Evolutionary conservation across 495 filamentous ascomycete species (phyloP).

Genomic region (Astrothelium subdiscretum): DNA sequence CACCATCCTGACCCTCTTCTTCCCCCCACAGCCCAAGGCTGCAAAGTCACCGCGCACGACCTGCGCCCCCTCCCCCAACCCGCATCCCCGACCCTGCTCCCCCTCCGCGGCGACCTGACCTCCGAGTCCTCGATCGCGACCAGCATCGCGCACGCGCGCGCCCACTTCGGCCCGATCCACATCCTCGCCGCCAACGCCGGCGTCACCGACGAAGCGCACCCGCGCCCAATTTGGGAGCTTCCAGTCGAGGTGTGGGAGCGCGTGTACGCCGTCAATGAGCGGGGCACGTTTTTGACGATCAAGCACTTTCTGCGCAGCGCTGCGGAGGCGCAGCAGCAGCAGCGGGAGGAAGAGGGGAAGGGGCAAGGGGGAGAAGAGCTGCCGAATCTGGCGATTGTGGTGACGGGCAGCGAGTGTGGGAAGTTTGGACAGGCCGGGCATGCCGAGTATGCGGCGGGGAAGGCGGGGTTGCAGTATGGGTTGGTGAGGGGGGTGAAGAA

Average conservation of each 20-base stretch:
- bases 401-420: conserved; percentile 41
- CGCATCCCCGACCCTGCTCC: conserved; percentile 22
- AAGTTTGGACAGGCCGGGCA: conserved; percentile 42
- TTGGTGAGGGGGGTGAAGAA: conserved; percentile 42
- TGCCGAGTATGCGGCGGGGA: conserved; percentile 39
- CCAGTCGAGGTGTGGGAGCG: conserved; percentile 41
- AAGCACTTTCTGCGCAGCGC: conserved; percentile 43
- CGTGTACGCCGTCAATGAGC: conserved; percentile 38
- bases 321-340: conserved; percentile 7
- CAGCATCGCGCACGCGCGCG: conserved; percentile 31
- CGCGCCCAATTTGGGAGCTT: conserved; percentile 44
- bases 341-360: conserved; percentile 21
- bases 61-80: conserved; percentile 25
- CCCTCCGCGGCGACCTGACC: conserved; percentile 36
- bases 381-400: conserved; percentile 40
- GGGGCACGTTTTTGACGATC: conserved; percentile 45
- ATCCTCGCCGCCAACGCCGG: conserved; percentile 44
- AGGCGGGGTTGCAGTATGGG: conserved; percentile 44
- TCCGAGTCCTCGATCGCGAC: conserved; percentile 36
- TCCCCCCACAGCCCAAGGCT: conserved; percentile 34
- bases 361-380: conserved; percentile 26
- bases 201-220: conserved; percentile 33
- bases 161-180: conserved; percentile 41
- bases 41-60: conserved; percentile 43
- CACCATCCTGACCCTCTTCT: not conserved